A percentile compares a stretch with the other conserved stretches of the same genome.
These are phyloP conservation scores for Chaetomium sp. DNA, from an alignment of 2,329 filamentous ascomycete species.

Conservation along the genomic window DNA sequence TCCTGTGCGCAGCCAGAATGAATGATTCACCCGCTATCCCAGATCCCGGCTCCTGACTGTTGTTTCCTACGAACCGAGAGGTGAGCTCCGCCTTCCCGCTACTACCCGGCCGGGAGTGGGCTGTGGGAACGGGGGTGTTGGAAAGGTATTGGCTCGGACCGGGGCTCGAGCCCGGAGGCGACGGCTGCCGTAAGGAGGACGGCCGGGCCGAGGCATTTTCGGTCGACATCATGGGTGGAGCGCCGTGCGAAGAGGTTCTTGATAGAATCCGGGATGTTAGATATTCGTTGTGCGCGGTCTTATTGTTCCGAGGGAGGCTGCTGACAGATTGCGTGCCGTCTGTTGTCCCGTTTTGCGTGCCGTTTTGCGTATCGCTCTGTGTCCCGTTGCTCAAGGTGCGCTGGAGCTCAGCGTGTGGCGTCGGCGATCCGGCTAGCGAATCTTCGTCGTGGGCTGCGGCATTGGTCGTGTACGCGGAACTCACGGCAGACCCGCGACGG, in stretches of 20 bases:
- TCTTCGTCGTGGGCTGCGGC: constrained; percentile 29
- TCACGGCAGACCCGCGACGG: constrained; percentile 52
- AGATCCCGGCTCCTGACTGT: constrained; percentile 47
- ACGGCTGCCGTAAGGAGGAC: constrained; percentile 43
- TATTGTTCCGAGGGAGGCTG: constrained; percentile 45
- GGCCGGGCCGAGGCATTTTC: constrained; percentile 55
- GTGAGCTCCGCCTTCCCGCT: constrained; percentile 54
- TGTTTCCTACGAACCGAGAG: constrained; percentile 59
- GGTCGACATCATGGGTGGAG: constrained; percentile 66
- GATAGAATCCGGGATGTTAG: constrained; percentile 69
- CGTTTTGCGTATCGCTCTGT: constrained; percentile 18
- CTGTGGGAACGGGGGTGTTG: constrained; percentile 24
- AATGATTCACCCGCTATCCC: constrained; percentile 49
- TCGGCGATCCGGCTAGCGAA: constrained; percentile 15
- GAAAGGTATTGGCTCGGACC: constrained; percentile 36
- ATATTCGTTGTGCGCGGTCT: constrained; percentile 61
- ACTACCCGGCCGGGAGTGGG: constrained; percentile 42
- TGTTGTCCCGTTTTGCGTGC: not conserved
- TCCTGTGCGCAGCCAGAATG: constrained; percentile 23
- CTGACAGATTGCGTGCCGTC: constrained; percentile 19
- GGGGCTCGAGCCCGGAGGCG: constrained; percentile 39
- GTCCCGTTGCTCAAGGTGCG: constrained; percentile 20
- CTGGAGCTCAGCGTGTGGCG: constrained; percentile 25
- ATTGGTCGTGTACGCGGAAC: constrained; percentile 37
- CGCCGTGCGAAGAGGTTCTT: constrained; percentile 62